Percentiles rank a stretch among this genome's conserved stretches.
Evolutionary conservation across 1,284 basidiomycete genomes (phyloP).

Genomic region (Trametes pubescens): DNA sequence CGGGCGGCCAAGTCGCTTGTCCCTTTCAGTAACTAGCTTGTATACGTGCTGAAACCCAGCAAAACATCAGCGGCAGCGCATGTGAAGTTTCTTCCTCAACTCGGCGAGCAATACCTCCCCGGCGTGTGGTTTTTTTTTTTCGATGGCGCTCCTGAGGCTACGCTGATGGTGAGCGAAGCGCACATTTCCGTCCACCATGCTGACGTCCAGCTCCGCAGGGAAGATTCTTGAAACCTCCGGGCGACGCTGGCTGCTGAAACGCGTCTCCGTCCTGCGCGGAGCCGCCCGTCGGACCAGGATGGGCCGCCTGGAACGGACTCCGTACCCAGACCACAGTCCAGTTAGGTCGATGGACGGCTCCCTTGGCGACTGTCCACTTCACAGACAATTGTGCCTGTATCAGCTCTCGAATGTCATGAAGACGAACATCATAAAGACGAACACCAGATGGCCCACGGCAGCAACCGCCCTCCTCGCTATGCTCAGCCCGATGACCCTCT

Average conservation of each 20-base stretch:
- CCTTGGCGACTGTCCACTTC: slow-evolving; percentile 14
- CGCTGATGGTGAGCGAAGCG: not conserved
- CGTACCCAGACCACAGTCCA: not conserved
- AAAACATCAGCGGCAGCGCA: too few relatives aligned
- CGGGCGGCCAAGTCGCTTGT: too few relatives aligned
- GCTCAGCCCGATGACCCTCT: too few relatives aligned
- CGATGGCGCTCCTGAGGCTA: too few relatives aligned
- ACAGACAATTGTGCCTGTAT: slow-evolving; percentile 7
- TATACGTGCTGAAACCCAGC: too few relatives aligned
- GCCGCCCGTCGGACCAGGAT: too few relatives aligned
- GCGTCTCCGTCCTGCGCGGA: not conserved
- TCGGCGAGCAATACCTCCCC: too few relatives aligned
- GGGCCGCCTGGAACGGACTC: too few relatives aligned
- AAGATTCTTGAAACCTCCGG: not conserved
- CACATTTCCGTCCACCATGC: not conserved
- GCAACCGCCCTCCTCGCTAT: too few relatives aligned
- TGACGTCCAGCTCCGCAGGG: not conserved
- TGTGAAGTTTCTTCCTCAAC: too few relatives aligned
- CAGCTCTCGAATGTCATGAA: slow-evolving; percentile 3
- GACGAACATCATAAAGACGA: not conserved
- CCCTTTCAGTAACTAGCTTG: too few relatives aligned
- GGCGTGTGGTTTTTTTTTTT: too few relatives aligned
- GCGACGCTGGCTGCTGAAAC: not conserved
- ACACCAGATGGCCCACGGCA: not conserved
- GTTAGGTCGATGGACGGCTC: not conserved